Evolutionary conservation across 106 monocot species (phyloP).

Genomic region (Phalaenopsis aphrodite): DNA sequence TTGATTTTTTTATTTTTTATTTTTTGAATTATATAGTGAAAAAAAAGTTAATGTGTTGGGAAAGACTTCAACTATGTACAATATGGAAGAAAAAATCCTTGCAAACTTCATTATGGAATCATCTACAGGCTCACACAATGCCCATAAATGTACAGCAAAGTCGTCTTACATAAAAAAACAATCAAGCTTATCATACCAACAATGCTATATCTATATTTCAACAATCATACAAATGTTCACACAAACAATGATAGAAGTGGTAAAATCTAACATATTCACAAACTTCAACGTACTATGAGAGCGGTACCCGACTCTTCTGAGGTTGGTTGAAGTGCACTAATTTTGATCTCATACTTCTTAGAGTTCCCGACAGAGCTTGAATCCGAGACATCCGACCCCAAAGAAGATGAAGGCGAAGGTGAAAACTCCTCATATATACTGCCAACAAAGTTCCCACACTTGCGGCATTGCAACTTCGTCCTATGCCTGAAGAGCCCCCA

Average conservation of each 20-base stretch:
- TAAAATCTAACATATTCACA: neutral
- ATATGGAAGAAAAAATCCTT: neutral
- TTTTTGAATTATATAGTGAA: neutral
- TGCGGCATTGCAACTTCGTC: slow-evolving; percentile 42
- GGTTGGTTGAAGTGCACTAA: slow-evolving; percentile 41
- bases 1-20: too few species aligned
- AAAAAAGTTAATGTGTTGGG: neutral
- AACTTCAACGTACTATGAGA: slow-evolving; percentile 9
- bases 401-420: slow-evolving; percentile 6
- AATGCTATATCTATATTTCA: neutral
- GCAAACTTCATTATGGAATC: neutral
- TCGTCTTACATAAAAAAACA: neutral
- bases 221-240: neutral
- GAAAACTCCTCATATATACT: slow-evolving; percentile 30
- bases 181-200: neutral
- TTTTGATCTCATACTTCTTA: slow-evolving; percentile 48
- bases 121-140: neutral
- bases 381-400: slow-evolving; percentile 17
- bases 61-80: neutral
- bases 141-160: neutral
- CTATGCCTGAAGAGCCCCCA: slow-evolving; percentile 51
- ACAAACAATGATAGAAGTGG: neutral
- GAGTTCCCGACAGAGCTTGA: slow-evolving; percentile 22
- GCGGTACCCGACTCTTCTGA: slow-evolving; percentile 28
- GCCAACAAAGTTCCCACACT: slow-evolving; percentile 46